Conservation (phyloP, 164 flowering plant genomes). For the Magnolia officinalis region DNA sequence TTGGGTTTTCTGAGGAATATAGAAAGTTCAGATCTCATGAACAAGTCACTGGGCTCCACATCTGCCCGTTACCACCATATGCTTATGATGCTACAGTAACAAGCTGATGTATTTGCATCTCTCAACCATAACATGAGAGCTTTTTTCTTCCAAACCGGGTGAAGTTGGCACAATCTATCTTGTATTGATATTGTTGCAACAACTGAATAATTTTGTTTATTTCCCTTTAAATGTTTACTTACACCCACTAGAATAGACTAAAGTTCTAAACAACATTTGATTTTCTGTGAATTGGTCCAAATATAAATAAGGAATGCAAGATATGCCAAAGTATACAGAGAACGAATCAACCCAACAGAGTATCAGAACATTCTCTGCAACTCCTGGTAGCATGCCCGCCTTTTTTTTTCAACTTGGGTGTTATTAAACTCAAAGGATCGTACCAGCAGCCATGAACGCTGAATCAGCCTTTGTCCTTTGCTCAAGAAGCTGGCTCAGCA, state of each 20-base stretch:
- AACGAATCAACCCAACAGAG: neutral
- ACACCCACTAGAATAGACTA: neutral
- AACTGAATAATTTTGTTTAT: neutral
- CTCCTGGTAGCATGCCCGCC: neutral
- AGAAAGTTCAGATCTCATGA: too few relatives aligned
- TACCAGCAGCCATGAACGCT: constrained; percentile 6
- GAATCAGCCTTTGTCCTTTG: constrained; percentile 13
- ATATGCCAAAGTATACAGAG: neutral
- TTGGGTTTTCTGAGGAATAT: too few relatives aligned
- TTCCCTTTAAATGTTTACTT: neutral
- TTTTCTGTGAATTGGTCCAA: neutral
- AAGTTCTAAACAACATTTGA: neutral
- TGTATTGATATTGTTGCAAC: neutral
- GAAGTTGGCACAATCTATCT: too few relatives aligned
- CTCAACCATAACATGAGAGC: too few relatives aligned
- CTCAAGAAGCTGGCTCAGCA: constrained; percentile 35
- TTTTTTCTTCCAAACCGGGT: too few relatives aligned
- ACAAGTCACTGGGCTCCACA: too few relatives aligned
- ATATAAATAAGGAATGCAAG: neutral
- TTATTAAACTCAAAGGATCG: neutral
- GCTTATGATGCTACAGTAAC: too few relatives aligned
- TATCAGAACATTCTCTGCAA: neutral
- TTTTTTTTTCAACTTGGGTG: neutral
- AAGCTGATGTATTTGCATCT: too few relatives aligned
- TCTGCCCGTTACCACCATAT: too few relatives aligned